Evolutionary conservation across 495 filamentous ascomycete genomes (phyloP).

Genomic region (Penicillium desertorum): DNA sequence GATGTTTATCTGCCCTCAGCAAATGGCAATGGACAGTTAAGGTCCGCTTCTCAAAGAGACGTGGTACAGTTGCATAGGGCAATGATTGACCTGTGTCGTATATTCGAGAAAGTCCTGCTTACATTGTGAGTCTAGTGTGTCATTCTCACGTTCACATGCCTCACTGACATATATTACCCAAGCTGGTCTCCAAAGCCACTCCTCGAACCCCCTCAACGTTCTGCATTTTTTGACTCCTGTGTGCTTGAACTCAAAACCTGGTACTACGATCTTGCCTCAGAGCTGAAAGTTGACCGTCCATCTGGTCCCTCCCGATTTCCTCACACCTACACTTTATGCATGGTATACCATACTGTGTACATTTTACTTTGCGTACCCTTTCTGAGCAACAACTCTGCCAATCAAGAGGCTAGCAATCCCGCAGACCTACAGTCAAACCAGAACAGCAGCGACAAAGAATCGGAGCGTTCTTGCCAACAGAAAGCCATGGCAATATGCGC

Average conservation of each 20-base stretch:
- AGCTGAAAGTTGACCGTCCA: conserved; percentile 21
- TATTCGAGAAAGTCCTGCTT: conserved; percentile 31
- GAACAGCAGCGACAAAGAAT: background rate
- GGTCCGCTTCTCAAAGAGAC: conserved; percentile 19
- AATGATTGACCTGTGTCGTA: conserved; percentile 31
- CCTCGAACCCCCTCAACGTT: conserved; percentile 17
- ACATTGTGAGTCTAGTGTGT: conserved; percentile 22
- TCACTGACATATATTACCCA: background rate
- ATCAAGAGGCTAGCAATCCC: background rate
- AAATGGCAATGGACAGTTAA: conserved; percentile 23
- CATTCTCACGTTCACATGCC: background rate
- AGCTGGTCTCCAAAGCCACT: conserved; percentile 34
- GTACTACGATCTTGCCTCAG: conserved; percentile 29
- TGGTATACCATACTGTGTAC: conserved; percentile 32
- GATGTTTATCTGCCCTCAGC: conserved; percentile 19
- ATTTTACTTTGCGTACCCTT: conserved; percentile 31
- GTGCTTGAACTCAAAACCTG: conserved; percentile 32
- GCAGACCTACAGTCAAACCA: background rate
- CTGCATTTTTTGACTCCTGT: conserved; percentile 28
- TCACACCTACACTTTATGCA: conserved; percentile 29
- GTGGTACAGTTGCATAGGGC: conserved; percentile 25
- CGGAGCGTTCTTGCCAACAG: background rate
- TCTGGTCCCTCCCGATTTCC: conserved; percentile 22
- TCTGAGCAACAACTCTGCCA: conserved; percentile 4
- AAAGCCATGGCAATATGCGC: conserved; percentile 18